These are phyloP conservation scores for Lycium ferocissimum DNA, from an alignment of 257 asterid genomes.

Conservation along the genomic window DNA sequence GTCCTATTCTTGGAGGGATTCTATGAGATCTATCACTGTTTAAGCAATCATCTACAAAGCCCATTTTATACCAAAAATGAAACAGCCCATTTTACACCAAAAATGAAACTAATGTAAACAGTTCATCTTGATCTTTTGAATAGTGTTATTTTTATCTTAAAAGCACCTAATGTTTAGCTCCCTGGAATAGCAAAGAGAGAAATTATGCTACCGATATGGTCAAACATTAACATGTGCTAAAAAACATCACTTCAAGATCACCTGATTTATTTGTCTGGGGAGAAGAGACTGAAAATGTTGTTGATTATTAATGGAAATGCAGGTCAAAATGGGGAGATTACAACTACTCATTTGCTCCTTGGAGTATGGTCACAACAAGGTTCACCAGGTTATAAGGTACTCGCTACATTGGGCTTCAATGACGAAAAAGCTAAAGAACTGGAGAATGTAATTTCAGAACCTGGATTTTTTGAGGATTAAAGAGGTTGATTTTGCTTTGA, in stretches of 20 bases:
- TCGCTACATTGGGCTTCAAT: slow-evolving; percentile 56
- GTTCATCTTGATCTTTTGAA: not conserved
- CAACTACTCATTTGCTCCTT: slow-evolving; percentile 61
- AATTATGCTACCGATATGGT: not conserved
- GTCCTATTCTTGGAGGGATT: not conserved
- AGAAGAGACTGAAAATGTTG: not conserved
- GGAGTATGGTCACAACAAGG: slow-evolving; percentile 75
- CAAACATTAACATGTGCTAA: not conserved
- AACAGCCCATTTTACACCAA: not conserved
- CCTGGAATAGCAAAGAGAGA: not conserved
- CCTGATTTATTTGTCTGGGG: not conserved
- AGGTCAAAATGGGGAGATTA: slow-evolving; percentile 62
- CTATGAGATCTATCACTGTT: not conserved
- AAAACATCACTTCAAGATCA: slow-evolving; percentile 19
- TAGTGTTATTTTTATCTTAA: not conserved
- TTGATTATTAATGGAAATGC: slow-evolving; percentile 34
- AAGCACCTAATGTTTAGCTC: not conserved
- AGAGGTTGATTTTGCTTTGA: not conserved
- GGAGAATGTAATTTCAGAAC: slow-evolving; percentile 51
- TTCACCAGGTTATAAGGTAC: slow-evolving; percentile 61
- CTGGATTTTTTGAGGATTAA: slow-evolving; percentile 50
- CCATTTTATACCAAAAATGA: not conserved
- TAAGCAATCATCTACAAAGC: not conserved
- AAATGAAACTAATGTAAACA: not conserved
- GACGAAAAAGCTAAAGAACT: slow-evolving; percentile 68